Evolutionary conservation across 768 basidiomycete species (phyloP), one percentile per base, ranked within the genome.

Genomic region (Gymnopilus junonius): DNA sequence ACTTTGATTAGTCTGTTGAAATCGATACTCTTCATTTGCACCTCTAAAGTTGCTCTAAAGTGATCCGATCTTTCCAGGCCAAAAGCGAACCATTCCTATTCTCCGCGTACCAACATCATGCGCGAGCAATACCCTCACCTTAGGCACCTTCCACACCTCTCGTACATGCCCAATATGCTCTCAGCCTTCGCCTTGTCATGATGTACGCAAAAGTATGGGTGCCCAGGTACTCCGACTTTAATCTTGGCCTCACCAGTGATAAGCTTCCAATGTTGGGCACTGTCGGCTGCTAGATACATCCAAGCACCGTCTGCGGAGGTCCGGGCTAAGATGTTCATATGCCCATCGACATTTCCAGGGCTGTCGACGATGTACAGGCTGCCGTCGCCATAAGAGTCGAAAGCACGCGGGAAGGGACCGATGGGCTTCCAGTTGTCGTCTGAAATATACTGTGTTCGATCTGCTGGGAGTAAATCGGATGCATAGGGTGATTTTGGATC

Each of bases 331-430:
- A 83, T 62, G 59, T 83, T 86, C 59, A 88, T 64, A 58, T 89
- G 87, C 0, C 87, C 87, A 0, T 73, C 70, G 23, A 85, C 64
- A 69, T 89, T 87, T 0, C 87, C 87, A 1, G 85, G 79, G 3
- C 85, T 80, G 65, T 88, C 83, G 59, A 88, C 69, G 64, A 89
- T 77, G 68, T 85, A 88, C 32, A 86, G 67, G 66, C 82, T 85
- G 4, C 87, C 87, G 62, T 90, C 87, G 11, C 80, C 80, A 66
- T 82, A 86, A 65, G 79, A 82, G 72, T 89, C 86, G 25, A 80
- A 65, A 5, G 83, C 83, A 37, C 69, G 76, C 8, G 83, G 81
- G 69, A 85, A 86, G 2, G 84, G 83, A 0, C 84, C 85, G 39
- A 87, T 67, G 21, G 82, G 73, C 31, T 67, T 68, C 71, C 79